Conservation (phyloP, 2,329 filamentous ascomycete genomes). For the Aspergillus pseudotamarii region DNA sequence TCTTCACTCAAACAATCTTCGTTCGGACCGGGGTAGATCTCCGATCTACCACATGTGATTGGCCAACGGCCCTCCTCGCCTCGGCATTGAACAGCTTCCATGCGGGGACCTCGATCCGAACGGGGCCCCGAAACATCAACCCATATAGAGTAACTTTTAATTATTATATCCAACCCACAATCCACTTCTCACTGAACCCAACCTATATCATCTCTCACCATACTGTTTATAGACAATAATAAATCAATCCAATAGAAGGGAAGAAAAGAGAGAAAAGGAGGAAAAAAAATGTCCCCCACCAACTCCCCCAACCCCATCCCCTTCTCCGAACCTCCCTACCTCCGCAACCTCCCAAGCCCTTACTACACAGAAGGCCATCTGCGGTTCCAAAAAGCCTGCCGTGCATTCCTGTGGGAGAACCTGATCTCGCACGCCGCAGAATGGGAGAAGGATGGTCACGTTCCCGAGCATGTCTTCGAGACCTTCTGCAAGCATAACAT, state of each 20-base stretch:
- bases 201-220: too few species aligned
- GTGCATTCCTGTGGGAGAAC: conserved; percentile 66
- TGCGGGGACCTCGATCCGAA: conserved; percentile 6
- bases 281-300: not conserved
- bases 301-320: conserved; percentile 49
- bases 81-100: not conserved
- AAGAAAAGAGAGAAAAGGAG: not conserved
- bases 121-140: too few species aligned
- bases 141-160: too few species aligned
- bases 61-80: not conserved
- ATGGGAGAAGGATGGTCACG: conserved; percentile 68
- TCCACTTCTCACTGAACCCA: too few species aligned
- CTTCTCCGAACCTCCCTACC: conserved; percentile 73
- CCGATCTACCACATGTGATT: not conserved
- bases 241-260: too few species aligned
- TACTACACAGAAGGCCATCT: conserved; percentile 70
- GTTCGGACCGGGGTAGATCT: not conserved
- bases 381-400: conserved; percentile 68
- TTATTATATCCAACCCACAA: too few species aligned
- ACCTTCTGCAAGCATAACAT: conserved; percentile 68
- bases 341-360: conserved; percentile 69
- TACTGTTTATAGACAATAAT: too few species aligned
- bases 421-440: conserved; percentile 65
- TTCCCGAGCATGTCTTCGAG: conserved; percentile 66
- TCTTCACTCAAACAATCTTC: too few species aligned